Evolutionary conservation across 192 early-diverging fungal species (phyloP).

Genomic region (Piromyces finnis): DNA sequence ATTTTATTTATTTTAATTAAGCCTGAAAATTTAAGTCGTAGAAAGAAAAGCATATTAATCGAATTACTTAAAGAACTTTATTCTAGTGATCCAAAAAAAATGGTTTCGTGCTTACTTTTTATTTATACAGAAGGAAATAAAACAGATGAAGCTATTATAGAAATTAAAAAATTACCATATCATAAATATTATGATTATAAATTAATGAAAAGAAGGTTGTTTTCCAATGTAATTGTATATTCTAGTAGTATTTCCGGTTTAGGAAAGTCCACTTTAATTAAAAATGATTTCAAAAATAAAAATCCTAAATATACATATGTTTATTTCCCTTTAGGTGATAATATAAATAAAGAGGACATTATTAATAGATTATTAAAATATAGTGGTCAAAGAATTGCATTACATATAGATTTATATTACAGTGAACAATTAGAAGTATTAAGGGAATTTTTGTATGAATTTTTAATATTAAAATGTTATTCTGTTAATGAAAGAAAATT

Average conservation of each 20-base stretch:
- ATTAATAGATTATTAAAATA: background rate
- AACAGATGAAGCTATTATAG: background rate
- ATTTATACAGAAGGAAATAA: background rate
- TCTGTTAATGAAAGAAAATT: background rate
- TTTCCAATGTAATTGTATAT: background rate
- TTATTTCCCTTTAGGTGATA: background rate
- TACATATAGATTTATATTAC: background rate
- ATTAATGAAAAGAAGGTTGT: background rate
- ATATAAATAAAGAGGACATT: background rate
- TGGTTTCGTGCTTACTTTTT: background rate
- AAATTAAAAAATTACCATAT: background rate
- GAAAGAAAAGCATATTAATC: background rate
- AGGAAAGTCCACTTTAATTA: background rate
- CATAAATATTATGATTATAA: background rate
- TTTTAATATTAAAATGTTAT: background rate
- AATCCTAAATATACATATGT: background rate
- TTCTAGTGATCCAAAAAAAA: background rate
- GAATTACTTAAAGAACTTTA: background rate
- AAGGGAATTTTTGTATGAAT: background rate
- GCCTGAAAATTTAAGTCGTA: background rate
- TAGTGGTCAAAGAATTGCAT: background rate
- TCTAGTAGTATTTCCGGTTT: background rate
- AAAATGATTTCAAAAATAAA: background rate
- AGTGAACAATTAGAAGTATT: background rate
- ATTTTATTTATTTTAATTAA: background rate